phyloP scores from a whole-genome alignment of 495 filamentous ascomycete genomes.

The Neurospora terricola region DNA sequence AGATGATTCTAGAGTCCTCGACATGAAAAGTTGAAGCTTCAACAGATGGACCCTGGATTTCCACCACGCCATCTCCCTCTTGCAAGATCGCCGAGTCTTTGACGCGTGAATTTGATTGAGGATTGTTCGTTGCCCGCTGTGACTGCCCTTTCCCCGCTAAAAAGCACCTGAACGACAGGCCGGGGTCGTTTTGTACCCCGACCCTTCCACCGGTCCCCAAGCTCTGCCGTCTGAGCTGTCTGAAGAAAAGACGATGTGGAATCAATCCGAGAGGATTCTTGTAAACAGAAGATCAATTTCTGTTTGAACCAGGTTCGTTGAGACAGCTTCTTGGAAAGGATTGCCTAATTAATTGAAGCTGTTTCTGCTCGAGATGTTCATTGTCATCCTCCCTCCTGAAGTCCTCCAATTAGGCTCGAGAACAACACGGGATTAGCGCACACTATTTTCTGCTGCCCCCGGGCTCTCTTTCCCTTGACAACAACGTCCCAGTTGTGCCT shows the following conservation, averaged over 20 bases:
- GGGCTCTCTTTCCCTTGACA: neutral
- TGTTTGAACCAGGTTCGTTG: too few species aligned
- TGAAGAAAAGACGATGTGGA: neutral
- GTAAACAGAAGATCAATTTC: too few species aligned
- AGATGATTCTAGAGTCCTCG: neutral
- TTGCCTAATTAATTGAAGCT: too few species aligned
- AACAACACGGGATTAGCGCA: neutral
- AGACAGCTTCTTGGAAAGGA: too few species aligned
- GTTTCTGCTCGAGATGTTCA: neutral
- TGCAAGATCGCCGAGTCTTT: neutral
- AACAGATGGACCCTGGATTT: neutral
- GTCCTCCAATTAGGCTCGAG: neutral
- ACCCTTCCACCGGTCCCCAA: neutral
- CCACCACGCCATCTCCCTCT: neutral
- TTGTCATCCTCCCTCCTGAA: neutral
- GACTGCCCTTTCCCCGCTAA: neutral
- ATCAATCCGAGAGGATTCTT: neutral
- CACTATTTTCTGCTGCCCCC: neutral
- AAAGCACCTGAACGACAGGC: neutral
- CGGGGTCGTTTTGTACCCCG: neutral
- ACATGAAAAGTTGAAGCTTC: neutral
- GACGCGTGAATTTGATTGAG: neutral
- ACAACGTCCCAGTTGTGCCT: neutral
- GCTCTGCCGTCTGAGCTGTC: neutral
- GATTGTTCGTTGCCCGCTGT: neutral